Evolutionary conservation across 2,329 filamentous ascomycete genomes (phyloP), one percentile per base, ranked within the genome.

Genomic region (Hypoxylon sp.): DNA sequence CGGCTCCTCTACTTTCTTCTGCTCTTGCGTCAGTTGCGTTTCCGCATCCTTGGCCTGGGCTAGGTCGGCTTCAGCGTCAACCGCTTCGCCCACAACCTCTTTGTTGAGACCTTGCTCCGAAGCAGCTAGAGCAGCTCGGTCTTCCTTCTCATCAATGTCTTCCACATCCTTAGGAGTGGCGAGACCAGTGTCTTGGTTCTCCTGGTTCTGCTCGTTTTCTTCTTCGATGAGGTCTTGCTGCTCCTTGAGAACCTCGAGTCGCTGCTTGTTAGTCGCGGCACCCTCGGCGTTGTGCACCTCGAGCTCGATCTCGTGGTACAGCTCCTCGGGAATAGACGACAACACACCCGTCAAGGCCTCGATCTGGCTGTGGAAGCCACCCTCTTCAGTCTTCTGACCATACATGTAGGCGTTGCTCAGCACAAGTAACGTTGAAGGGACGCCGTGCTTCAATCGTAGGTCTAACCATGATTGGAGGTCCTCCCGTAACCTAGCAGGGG

Each of bases 221-320:
- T 99, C 94, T 59, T 96, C 88, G 51, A 99, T 99, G 57, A 99
- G 84, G 71, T 97, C 94, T 72, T 99, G 90, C 78, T 99, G 94
- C 78, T 99, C 94, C 82, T 91, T 95, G 69, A 99, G 82, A 11
- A 99, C 94, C 78, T 99, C 94, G 30, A 99, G 88, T 71, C 94
- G 89, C 79, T 97, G 94, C 82, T 95, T 97, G 83, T 99, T 99
- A 61, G 94, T 99, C 16, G 94, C 94, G 7, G 92, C 93, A 55
- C 94, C 94, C 75, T 99, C 94, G 37, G 93, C 92, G 55, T 88
- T 96, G 80, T 97, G 91, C 7, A 99, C 91, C 76, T 99, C 94
- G 21, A 99, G 88, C 75, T 97, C 94, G 59, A 99, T 97, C 78
- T 99, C 94, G 79, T 99, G 94, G 89, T 95, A 99, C 29, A 99